phyloP scores from a whole-genome alignment of 1,139 yeast genomes.

The Pichia sp. region DNA sequence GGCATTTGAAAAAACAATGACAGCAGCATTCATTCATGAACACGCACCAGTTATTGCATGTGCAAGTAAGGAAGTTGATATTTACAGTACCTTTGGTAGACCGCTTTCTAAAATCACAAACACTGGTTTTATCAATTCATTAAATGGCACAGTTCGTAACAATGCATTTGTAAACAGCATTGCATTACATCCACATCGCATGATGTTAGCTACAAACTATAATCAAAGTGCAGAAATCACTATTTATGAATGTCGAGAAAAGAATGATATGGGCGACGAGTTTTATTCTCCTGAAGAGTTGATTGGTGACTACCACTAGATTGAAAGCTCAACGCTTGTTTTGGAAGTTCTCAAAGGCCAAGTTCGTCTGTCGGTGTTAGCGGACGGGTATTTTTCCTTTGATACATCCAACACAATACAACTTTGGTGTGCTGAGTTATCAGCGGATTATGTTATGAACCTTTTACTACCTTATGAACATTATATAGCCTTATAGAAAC shows the following conservation, averaged over 20 bases:
- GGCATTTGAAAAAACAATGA: conserved; percentile 57
- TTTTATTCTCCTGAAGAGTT: conserved; percentile 13
- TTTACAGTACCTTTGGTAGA: conserved; percentile 86
- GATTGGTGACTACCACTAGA: conserved; percentile 10
- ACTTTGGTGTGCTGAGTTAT: too few relatives aligned
- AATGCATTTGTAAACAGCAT: conserved; percentile 56
- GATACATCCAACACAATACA: too few relatives aligned
- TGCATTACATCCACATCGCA: conserved; percentile 87
- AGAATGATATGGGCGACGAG: conserved; percentile 9
- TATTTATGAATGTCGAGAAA: conserved; percentile 49
- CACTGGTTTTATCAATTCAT: conserved; percentile 31
- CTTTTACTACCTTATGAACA: too few relatives aligned
- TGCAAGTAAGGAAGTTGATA: conserved; percentile 72
- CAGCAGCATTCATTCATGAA: conserved; percentile 80
- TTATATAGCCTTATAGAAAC: not conserved
- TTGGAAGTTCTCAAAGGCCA: not conserved
- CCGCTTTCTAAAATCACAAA: conserved; percentile 49
- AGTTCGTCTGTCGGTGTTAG: not conserved
- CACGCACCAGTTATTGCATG: conserved; percentile 93
- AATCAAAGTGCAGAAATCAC: conserved; percentile 72
- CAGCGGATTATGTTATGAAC: too few relatives aligned
- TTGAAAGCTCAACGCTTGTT: not conserved
- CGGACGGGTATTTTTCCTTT: not conserved
- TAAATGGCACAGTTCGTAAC: conserved; percentile 39
- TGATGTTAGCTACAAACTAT: conserved; percentile 85